These are phyloP conservation scores for Parmales sp. DNA, from an alignment of 108 stramenopile genomes.

Conservation along the genomic window DNA sequence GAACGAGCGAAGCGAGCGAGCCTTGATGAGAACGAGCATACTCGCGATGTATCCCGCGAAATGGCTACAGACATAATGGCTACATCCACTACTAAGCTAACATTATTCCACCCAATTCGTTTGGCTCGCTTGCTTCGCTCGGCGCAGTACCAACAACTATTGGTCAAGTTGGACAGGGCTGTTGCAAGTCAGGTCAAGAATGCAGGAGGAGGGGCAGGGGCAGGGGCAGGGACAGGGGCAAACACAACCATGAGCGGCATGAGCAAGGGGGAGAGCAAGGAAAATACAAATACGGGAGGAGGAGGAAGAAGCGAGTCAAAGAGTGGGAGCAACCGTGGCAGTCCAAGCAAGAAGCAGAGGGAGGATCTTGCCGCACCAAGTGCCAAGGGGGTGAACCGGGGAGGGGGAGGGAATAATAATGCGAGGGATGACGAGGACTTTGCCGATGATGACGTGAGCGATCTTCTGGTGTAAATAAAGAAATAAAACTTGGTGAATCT, in stretches of 20 bases:
- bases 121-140: too few relatives aligned
- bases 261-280: neutral
- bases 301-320: neutral
- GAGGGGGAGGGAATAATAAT: neutral
- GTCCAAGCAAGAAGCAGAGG: neutral
- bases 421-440: constrained; percentile 7
- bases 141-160: constrained; percentile 45
- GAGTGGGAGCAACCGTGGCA: neutral
- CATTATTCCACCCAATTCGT: too few relatives aligned
- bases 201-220: neutral
- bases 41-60: too few relatives aligned
- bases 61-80: too few relatives aligned
- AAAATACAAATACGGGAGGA: too few relatives aligned
- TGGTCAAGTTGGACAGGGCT: constrained; percentile 32
- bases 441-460: constrained; percentile 6
- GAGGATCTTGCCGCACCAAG: neutral
- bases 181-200: neutral
- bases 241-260: neutral
- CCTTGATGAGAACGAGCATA: too few relatives aligned
- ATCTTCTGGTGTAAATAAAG: neutral
- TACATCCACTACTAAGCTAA: too few relatives aligned
- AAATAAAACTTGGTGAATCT: too few relatives aligned
- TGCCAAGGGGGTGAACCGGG: neutral
- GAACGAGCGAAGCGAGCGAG: too few relatives aligned
- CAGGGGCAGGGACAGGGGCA: neutral